Evolutionary conservation across 164 flowering plant species (phyloP).

Genomic region (Echeveria elegans): DNA sequence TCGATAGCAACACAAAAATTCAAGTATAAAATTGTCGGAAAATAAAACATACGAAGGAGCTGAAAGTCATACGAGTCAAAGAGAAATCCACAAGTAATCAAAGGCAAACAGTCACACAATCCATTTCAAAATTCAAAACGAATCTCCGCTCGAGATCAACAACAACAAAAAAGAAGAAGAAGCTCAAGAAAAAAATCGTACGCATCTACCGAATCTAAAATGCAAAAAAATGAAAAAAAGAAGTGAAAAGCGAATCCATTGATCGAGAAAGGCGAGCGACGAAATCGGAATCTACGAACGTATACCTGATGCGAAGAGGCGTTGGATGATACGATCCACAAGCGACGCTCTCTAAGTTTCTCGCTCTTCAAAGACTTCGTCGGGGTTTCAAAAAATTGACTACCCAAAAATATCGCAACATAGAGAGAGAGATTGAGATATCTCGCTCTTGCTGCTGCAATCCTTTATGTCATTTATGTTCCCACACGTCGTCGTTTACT

Average conservation of each 20-base stretch:
- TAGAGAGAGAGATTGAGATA: too few species aligned
- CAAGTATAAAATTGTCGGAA: background rate
- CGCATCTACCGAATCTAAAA: background rate
- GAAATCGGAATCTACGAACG: background rate
- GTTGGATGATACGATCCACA: background rate
- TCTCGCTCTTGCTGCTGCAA: too few species aligned
- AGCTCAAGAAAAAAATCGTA: too few species aligned
- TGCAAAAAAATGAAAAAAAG: too few species aligned
- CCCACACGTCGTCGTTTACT: too few species aligned
- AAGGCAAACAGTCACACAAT: too few species aligned
- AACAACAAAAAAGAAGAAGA: too few species aligned
- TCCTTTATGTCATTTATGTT: too few species aligned
- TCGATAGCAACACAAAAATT: background rate
- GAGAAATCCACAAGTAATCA: background rate
- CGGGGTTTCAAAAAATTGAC: too few species aligned
- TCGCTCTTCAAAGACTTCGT: too few species aligned
- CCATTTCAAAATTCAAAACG: background rate
- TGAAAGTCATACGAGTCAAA: background rate
- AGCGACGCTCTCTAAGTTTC: background rate
- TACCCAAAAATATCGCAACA: too few species aligned
- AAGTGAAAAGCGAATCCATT: background rate
- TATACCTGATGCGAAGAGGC: background rate
- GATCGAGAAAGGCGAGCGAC: background rate
- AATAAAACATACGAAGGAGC: background rate
- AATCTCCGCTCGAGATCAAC: background rate